These are phyloP conservation scores for Torulaspora maleeae DNA, from an alignment of 805 yeast genomes.

Conservation along the genomic window DNA sequence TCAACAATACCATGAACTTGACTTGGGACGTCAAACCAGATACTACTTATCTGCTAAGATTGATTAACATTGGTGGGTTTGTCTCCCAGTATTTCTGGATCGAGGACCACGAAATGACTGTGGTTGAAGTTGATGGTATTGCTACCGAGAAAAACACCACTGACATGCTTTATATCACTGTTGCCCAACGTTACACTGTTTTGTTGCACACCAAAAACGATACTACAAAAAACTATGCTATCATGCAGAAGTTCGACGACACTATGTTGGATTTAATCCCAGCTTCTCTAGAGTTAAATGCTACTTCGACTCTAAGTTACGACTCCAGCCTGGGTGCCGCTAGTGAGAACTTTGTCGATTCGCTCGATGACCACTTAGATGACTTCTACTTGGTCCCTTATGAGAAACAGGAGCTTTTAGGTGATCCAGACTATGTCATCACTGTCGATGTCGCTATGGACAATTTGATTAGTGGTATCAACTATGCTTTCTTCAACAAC, in stretches of 20 bases:
- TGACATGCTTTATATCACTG: conserved; percentile 68
- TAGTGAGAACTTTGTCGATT: conserved; percentile 42
- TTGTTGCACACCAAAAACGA: conserved; percentile 67
- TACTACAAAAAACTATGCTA: conserved; percentile 65
- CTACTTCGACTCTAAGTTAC: conserved; percentile 71
- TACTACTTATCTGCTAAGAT: conserved; percentile 75
- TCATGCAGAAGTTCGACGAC: conserved; percentile 76
- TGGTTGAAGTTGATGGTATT: conserved; percentile 90
- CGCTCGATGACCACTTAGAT: conserved; percentile 54
- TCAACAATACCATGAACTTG: conserved; percentile 75
- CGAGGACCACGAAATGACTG: conserved; percentile 81
- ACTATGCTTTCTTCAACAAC: conserved; percentile 95
- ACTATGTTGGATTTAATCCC: conserved; percentile 79
- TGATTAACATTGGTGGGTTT: conserved; percentile 86
- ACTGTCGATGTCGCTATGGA: conserved; percentile 77
- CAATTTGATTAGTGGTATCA: conserved; percentile 78
- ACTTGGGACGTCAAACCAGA: conserved; percentile 80
- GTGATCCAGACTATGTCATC: conserved; percentile 65
- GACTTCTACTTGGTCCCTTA: conserved; percentile 73
- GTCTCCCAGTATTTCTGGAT: conserved; percentile 84
- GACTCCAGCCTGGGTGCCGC: conserved; percentile 40
- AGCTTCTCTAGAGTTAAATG: conserved; percentile 57
- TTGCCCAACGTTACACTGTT: conserved; percentile 88
- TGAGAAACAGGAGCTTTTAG: conserved; percentile 48
- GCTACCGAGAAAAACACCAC: conserved; percentile 73